A percentile compares a stretch with the other conserved stretches of the same genome.
phyloP scores from a whole-genome alignment of 768 basidiomycete genomes.

The Cubamyces lactineus region DNA sequence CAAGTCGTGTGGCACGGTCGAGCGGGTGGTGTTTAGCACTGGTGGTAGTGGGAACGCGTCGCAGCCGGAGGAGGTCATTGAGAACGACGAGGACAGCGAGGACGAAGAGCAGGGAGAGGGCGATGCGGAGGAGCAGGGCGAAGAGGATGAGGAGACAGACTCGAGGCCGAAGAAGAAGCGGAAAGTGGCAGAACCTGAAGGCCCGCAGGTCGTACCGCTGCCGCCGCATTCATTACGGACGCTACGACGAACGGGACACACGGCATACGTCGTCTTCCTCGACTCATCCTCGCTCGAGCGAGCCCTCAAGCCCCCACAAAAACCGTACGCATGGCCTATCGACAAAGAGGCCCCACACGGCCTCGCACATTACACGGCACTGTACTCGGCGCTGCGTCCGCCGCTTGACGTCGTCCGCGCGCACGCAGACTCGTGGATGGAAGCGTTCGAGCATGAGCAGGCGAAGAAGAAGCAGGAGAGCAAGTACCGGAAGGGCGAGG shows the following conservation, averaged over 20 bases:
- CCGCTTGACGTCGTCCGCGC: constrained; percentile 70
- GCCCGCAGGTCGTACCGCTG: constrained; percentile 63
- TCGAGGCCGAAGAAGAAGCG: constrained; percentile 38
- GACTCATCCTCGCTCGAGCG: constrained; percentile 73
- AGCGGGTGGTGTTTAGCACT: constrained; percentile 61
- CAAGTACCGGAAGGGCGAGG: constrained; percentile 80
- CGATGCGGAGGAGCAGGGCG: constrained; percentile 38
- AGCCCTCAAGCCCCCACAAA: constrained; percentile 57
- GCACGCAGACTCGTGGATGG: constrained; percentile 83
- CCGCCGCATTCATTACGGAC: constrained; percentile 57
- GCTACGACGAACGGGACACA: constrained; percentile 62
- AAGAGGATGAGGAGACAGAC: constrained; percentile 43
- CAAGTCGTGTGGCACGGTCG: constrained; percentile 75
- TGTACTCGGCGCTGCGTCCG: constrained; percentile 72
- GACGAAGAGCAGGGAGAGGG: constrained; percentile 37
- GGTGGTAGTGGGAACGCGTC: constrained; percentile 43
- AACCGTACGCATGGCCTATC: constrained; percentile 65
- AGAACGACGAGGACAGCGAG: constrained; percentile 38
- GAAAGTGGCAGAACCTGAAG: constrained; percentile 31
- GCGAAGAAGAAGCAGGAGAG: constrained; percentile 63
- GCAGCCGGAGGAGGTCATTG: constrained; percentile 29
- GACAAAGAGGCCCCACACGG: constrained; percentile 65
- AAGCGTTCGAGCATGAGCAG: constrained; percentile 73
- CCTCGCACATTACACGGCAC: constrained; percentile 67
- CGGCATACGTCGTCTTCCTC: constrained; percentile 74